Evolutionary conservation across 805 yeast species (phyloP), one percentile per base, ranked within the genome.

Genomic region (Dipodascopsis uninucleata): DNA sequence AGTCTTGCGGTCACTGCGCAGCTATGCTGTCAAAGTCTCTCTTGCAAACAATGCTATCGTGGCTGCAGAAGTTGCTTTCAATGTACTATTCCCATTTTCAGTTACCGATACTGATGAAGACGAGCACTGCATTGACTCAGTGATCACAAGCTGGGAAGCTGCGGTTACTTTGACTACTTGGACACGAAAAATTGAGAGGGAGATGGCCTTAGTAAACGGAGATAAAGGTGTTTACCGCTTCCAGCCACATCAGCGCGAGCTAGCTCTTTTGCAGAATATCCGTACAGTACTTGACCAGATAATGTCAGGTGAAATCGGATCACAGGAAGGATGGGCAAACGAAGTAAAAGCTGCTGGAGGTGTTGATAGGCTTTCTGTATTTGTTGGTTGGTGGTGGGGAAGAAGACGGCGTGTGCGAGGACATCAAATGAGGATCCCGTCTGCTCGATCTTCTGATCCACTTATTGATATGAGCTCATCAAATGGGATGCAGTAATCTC

Each of bases 361-460:
- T 2, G 38, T n/a, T 9, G 38, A 18, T 17, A 3, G 12, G 16
- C 10, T 49, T 6, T 17, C 38, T 1, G 43, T 40, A 4, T 49
- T 49, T 36, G 41, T 49, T 10, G 53, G 50, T 3, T 36, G 43
- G 22, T 45, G 50, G 49, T 49, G 53, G 53, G 25, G 44, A 5
- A 28, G 47, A 18, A n/a, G n/a, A n/a, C n/a, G n/a, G n/a, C n/a
- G n/a, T n/a, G n/a, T n/a, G n/a, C n/a, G n/a, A n/a, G n/a, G n/a
- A n/a, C n/a, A n/a, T n/a, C n/a, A n/a, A n/a, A n/a, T n/a, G n/a
- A n/a, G n/a, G n/a, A n/a, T n/a, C n/a, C n/a, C n/a, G n/a, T n/a
- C n/a, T n/a, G n/a, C n/a, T n/a, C n/a, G n/a, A n/a, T n/a, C n/a
- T n/a, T n/a, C n/a, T n/a, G n/a, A n/a, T n/a, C n/a, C n/a, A n/a